These are phyloP conservation scores for Saccharomycopsis hybrid DNA, from an alignment of 1,139 yeast species.

Conservation along the genomic window DNA sequence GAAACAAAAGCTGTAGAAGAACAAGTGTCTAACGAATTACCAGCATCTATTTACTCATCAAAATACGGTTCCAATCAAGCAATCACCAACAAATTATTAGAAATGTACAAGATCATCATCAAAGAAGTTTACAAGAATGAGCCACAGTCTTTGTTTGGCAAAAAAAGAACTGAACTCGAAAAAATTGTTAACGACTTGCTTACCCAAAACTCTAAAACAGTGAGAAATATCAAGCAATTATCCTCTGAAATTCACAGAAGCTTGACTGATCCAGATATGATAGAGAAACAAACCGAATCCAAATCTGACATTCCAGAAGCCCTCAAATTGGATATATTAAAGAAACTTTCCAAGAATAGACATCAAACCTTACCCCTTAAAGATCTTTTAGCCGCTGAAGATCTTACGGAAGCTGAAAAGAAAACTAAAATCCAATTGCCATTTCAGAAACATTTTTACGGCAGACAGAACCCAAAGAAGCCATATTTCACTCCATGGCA, in stretches of 20 bases:
- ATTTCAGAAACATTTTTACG: conserved; percentile 73
- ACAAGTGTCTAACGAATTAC: conserved; percentile 2
- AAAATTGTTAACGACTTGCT: conserved; percentile 10
- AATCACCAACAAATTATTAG: conserved; percentile 24
- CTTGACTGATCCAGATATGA: too few relatives aligned
- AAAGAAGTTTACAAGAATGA: conserved; percentile 7
- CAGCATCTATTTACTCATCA: conserved; percentile 5
- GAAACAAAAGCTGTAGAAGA: too few relatives aligned
- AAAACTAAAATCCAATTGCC: conserved; percentile 43
- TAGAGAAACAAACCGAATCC: too few relatives aligned
- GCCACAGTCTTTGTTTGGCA: conserved; percentile 4
- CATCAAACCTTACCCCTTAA: conserved; percentile 17
- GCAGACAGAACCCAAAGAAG: conserved; percentile 69
- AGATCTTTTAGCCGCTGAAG: conserved; percentile 20
- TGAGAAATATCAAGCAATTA: conserved; percentile 30
- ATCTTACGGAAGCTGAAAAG: conserved; percentile 6
- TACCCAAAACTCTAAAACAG: conserved; percentile 26
- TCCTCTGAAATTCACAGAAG: conserved; percentile 24
- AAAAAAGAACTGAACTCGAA: conserved; percentile 1
- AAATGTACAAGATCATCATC: conserved; percentile 25
- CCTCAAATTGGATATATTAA: conserved; percentile 10
- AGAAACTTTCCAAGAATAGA: conserved; percentile 7
- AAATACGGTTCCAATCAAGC: conserved; percentile 25
- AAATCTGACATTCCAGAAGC: conserved; percentile 10
- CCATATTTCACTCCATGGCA: conserved; percentile 95